Evolutionary conservation across 176 grass and related monocot species (phyloP).

Genomic region (Avena atlantica): DNA sequence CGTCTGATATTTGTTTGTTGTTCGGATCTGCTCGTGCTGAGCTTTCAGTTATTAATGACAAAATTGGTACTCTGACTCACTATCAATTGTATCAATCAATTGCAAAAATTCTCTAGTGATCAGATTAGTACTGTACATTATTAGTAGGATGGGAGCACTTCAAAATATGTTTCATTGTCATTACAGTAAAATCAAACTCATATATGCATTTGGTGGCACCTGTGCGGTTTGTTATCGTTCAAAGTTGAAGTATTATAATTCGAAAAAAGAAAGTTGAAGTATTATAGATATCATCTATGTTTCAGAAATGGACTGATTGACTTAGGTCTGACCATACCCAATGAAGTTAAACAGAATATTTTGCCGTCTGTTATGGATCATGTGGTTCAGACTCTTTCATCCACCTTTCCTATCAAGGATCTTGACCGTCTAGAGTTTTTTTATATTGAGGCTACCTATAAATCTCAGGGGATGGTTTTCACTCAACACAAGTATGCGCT

Average conservation of each 20-base stretch:
- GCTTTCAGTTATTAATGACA: not conserved
- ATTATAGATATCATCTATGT: not conserved
- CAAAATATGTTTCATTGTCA: not conserved
- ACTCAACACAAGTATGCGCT: too few relatives aligned
- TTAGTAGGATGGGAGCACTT: not conserved
- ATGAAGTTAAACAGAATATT: too few relatives aligned
- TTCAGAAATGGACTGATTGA: not conserved
- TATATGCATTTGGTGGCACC: not conserved
- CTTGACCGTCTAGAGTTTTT: too few relatives aligned
- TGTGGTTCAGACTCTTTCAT: too few relatives aligned
- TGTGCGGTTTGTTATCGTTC: not conserved
- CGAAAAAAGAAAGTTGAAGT: not conserved
- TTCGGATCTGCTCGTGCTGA: not conserved
- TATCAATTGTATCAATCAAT: not conserved
- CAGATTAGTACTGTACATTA: not conserved
- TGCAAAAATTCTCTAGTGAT: not conserved
- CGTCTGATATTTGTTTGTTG: not conserved
- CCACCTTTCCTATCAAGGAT: too few relatives aligned
- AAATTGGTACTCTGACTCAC: not conserved
- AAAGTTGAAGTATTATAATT: too few relatives aligned
- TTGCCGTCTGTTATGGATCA: too few relatives aligned
- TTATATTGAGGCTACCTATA: too few relatives aligned
- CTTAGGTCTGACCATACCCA: not conserved
- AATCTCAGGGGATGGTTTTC: too few relatives aligned
- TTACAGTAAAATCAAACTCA: not conserved